Conservation (phyloP, 2,329 filamentous ascomycete genomes). For the Diplodia mutila region DNA sequence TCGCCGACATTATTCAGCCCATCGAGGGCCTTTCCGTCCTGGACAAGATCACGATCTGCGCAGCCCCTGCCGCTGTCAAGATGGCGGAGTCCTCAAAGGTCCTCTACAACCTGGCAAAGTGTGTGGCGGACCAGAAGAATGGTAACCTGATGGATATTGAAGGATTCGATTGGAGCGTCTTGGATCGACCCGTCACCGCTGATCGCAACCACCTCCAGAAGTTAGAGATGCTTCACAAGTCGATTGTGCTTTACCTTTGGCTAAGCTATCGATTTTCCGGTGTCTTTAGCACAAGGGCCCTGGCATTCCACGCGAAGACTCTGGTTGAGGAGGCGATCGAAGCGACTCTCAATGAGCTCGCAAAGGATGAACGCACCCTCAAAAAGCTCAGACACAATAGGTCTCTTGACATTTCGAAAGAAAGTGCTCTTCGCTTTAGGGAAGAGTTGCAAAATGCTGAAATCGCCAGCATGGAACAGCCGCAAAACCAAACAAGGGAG, state of each 20-base stretch:
- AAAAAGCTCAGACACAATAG: background rate
- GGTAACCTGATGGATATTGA: slow-evolving; percentile 73
- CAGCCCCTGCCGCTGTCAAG: slow-evolving; percentile 67
- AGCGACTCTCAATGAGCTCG: slow-evolving; percentile 42
- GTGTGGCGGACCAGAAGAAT: slow-evolving; percentile 68
- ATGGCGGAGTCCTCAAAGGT: slow-evolving; percentile 55
- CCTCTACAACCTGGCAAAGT: slow-evolving; percentile 67
- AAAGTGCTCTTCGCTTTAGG: background rate
- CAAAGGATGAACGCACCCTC: background rate
- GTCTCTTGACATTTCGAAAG: too few relatives aligned
- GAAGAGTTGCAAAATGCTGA: background rate
- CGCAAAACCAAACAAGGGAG: background rate
- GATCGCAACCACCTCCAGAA: slow-evolving; percentile 63
- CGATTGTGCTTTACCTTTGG: slow-evolving; percentile 87
- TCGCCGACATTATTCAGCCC: slow-evolving; percentile 76
- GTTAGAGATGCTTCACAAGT: slow-evolving; percentile 79
- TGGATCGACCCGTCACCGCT: slow-evolving; percentile 61
- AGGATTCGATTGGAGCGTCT: slow-evolving; percentile 70
- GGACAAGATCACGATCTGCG: slow-evolving; percentile 76
- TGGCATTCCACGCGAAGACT: slow-evolving; percentile 79
- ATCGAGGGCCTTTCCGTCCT: slow-evolving; percentile 67
- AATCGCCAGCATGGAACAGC: background rate
- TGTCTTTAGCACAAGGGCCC: slow-evolving; percentile 72
- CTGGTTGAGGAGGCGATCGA: slow-evolving; percentile 79
- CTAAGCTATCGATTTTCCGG: slow-evolving; percentile 85